Evolutionary conservation across 2,329 filamentous ascomycete species (phyloP).

Genomic region (Penicillium italicum): DNA sequence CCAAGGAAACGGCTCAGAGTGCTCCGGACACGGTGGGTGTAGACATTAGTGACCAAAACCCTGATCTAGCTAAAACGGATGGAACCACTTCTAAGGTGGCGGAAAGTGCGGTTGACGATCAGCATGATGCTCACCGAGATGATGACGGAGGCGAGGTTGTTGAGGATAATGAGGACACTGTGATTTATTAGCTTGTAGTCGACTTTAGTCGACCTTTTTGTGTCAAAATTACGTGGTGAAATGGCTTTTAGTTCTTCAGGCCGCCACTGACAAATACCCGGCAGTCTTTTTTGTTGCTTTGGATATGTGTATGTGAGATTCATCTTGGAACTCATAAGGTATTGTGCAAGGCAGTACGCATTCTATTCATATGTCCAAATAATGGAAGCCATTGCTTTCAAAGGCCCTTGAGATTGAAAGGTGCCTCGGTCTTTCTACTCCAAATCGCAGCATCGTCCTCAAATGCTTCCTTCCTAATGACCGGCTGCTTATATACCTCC

Average conservation of each 20-base stretch:
- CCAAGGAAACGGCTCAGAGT: conserved; percentile 32
- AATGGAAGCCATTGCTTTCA: too few species aligned
- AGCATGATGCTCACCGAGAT: conserved; percentile 47
- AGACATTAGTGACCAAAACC: conserved; percentile 22
- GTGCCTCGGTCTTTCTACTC: too few species aligned
- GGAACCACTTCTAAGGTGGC: conserved; percentile 30
- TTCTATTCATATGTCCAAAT: background rate
- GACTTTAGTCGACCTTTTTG: background rate
- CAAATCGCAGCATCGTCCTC: too few species aligned
- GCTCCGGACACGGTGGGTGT: conserved; percentile 32
- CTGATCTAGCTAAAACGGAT: conserved; percentile 16
- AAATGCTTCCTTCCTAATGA: too few species aligned
- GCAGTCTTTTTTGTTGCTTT: background rate
- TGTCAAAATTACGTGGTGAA: background rate
- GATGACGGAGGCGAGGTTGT: conserved; percentile 74
- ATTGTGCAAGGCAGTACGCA: background rate
- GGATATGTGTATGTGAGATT: background rate
- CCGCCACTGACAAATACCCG: background rate
- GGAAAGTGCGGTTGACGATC: conserved; percentile 37
- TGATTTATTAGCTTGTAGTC: conserved; percentile 65
- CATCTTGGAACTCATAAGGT: background rate
- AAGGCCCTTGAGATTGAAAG: too few species aligned
- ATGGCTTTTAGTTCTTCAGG: background rate
- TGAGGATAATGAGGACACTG: conserved; percentile 82
- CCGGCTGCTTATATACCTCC: too few species aligned